Evolutionary conservation across 192 early-diverging fungal species (phyloP).

Genomic region (Mortierella hygrophila): DNA sequence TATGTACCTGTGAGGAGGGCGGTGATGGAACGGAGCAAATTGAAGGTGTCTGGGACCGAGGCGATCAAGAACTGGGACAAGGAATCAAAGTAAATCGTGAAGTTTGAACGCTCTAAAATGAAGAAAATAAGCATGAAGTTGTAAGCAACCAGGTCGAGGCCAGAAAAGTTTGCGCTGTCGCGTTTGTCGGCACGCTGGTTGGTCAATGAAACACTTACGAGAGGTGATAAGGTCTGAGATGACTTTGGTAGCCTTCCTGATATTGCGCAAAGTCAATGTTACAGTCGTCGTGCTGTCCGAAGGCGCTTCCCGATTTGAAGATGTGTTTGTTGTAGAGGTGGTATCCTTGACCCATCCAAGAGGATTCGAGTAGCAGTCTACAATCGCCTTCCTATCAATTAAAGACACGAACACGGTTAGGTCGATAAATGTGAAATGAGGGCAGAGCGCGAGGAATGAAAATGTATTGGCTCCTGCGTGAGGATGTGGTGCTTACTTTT

Average conservation of each 20-base stretch:
- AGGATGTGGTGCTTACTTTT: neutral
- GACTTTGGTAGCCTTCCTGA: slow-evolving; percentile 17
- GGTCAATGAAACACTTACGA: slow-evolving; percentile 16
- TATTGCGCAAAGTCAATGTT: slow-evolving; percentile 4
- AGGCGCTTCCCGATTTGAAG: neutral
- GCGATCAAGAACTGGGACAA: slow-evolving; percentile 32
- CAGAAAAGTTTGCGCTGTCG: too few relatives aligned
- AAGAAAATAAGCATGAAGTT: neutral
- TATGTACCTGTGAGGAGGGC: slow-evolving; percentile 26
- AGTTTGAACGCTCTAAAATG: slow-evolving; percentile 13
- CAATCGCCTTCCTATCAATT: slow-evolving; percentile 15
- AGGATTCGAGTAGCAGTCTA: slow-evolving; percentile 47
- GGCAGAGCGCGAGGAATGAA: neutral
- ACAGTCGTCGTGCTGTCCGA: neutral
- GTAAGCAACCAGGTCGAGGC: neutral
- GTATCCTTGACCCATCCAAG: slow-evolving; percentile 36
- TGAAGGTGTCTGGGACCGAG: slow-evolving; percentile 49
- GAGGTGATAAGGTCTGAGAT: slow-evolving; percentile 20
- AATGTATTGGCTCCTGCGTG: neutral
- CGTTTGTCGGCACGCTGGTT: too few relatives aligned
- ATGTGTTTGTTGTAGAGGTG: neutral
- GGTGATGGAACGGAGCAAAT: slow-evolving; percentile 49
- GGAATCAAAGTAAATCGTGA: slow-evolving; percentile 49
- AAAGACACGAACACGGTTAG: neutral
- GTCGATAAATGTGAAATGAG: neutral